A percentile compares a stretch with the other conserved stretches of the same genome.
These are phyloP conservation scores for Boletus reticuloceps DNA, from an alignment of 768 basidiomycete genomes.

Conservation along the genomic window DNA sequence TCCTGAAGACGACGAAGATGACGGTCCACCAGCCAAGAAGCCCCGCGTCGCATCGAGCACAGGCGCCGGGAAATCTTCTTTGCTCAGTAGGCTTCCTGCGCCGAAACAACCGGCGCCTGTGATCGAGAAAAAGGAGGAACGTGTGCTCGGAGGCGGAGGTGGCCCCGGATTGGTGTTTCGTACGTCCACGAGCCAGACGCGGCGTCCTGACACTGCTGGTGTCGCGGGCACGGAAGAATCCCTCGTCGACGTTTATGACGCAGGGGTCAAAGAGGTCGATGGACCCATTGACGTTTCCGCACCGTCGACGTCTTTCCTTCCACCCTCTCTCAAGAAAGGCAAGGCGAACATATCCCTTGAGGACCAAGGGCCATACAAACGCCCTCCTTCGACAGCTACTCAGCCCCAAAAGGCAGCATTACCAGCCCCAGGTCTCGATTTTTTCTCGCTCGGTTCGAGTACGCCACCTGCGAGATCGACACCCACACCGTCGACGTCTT, in stretches of 20 bases:
- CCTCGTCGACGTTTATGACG: conserved; percentile 17
- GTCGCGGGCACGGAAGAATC: conserved; percentile 24
- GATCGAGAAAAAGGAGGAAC: conserved; percentile 38
- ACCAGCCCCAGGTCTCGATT: conserved; percentile 48
- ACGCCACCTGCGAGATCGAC: conserved; percentile 2
- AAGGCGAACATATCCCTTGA: conserved; percentile 57
- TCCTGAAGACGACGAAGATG: conserved; percentile 42
- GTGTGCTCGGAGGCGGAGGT: conserved; percentile 63
- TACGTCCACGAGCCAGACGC: conserved; percentile 22
- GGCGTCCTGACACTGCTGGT: conserved; percentile 9
- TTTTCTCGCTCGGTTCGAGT: conserved; percentile 61
- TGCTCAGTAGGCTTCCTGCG: conserved; percentile 72
- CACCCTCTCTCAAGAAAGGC: conserved; percentile 58
- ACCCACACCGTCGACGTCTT: not conserved
- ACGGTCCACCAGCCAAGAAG: conserved; percentile 59
- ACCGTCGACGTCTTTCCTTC: conserved; percentile 50
- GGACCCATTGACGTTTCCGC: not conserved
- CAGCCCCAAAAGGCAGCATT: conserved; percentile 15
- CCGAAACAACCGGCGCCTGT: conserved; percentile 55
- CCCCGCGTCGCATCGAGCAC: conserved; percentile 40
- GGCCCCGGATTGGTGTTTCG: conserved; percentile 64
- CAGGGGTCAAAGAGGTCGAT: not conserved
- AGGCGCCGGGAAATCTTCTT: conserved; percentile 60
- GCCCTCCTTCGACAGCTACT: conserved; percentile 7
- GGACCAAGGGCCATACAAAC: conserved; percentile 23